These are phyloP conservation scores for Mycena olivaceomarginata DNA, from an alignment of 768 basidiomycete species.

Conservation along the genomic window DNA sequence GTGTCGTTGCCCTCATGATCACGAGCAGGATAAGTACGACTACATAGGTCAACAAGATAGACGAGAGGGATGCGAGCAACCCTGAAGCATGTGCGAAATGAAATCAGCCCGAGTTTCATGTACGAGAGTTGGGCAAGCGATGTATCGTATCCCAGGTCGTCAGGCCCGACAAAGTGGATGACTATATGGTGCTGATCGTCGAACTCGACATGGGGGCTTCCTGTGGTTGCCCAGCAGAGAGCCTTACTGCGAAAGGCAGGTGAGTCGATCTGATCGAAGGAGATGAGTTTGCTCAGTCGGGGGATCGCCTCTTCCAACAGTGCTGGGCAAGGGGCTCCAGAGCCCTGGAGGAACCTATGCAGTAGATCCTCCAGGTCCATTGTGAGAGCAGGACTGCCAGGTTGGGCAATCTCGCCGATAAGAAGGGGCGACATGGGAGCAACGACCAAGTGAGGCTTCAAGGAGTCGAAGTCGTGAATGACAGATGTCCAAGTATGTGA, in stretches of 20 bases:
- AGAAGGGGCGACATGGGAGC: neutral
- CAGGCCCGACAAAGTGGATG: slow-evolving; percentile 1
- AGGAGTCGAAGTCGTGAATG: slow-evolving; percentile 8
- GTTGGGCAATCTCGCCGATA: neutral
- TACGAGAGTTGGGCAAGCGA: neutral
- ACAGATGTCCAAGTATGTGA: slow-evolving; percentile 1
- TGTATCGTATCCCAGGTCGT: neutral
- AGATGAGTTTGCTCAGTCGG: slow-evolving; percentile 14
- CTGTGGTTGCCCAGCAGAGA: neutral
- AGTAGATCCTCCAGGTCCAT: neutral
- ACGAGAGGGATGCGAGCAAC: slow-evolving; percentile 21
- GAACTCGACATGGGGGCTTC: neutral
- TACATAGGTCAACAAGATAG: slow-evolving; percentile 3
- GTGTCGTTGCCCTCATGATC: neutral
- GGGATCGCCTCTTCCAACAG: neutral
- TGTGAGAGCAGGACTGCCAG: neutral
- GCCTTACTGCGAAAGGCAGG: slow-evolving; percentile 5
- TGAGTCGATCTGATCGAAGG: slow-evolving; percentile 6
- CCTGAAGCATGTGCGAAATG: slow-evolving; percentile 25
- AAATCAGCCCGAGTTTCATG: slow-evolving; percentile 19
- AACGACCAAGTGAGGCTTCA: neutral
- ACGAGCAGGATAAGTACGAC: no score
- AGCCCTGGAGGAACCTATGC: neutral
- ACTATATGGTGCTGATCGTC: neutral
- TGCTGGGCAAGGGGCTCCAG: neutral